Base-by-base conservation (phyloP, 106 monocot genomes). In the Ottelia alismoides region DNA sequence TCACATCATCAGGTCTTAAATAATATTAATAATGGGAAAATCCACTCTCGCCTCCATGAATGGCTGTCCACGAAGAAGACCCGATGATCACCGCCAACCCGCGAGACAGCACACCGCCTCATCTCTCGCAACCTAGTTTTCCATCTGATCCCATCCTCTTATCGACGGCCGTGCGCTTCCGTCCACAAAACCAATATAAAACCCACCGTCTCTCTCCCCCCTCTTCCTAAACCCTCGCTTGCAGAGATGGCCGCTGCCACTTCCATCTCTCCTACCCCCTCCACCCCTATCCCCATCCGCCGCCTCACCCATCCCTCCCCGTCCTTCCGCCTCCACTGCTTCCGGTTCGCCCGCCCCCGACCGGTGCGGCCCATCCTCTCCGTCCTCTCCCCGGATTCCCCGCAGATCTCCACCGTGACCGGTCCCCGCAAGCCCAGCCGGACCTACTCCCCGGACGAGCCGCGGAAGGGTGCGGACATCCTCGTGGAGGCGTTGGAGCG, bases 401-500 rank as follows among this genome's bases (percentile, higher is more conserved):
- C 46, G 6, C 2, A 21, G 21, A 17, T 17, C 22, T 0, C 54
- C 25, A 35, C 28, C 6, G 2, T 52, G 28, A 10, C 30, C 46
- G 18, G 44, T 46, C 49, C 17, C 18, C 47, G 44, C 29, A 20
- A 11, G 16, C 17, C 22, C 14, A 68, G 27, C 24, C 49, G 49
- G n/a, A n/a, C n/a, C 55, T 78, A 72, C 53, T 43, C 65, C 55
- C 51, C 69, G 11, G 63, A 68, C 40, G 82, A 77, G 54, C 92
- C 92, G 6, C 79, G 92, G 44, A 92, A 86, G 65, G 92, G 92
- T 31, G 73, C 92, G 3, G 92, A 87, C 54, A 71, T 92, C 52
- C 86, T 92, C 51, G 79, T 92, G 0, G 86, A 92, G 65, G 79
- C 92, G 3, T 79, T 92, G 2, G 92, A 92, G 70, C 70, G 64